A percentile compares a stretch with the other conserved stretches of the same genome.
phyloP scores from a whole-genome alignment of 2,329 filamentous ascomycete species.

The Lecanicillium sp. region DNA sequence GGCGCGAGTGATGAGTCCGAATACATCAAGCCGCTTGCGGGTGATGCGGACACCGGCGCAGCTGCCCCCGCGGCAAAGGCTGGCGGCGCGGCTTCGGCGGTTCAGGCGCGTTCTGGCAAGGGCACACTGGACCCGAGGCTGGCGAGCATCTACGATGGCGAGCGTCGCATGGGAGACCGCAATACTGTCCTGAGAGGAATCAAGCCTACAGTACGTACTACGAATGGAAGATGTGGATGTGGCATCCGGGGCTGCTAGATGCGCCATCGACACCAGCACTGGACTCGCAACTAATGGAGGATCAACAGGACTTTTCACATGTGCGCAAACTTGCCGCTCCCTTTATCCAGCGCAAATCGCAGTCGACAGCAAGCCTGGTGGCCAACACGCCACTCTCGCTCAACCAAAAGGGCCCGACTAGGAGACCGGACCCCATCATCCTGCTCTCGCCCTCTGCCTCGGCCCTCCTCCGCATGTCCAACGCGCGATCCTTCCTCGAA shows the following conservation, averaged over 20 bases:
- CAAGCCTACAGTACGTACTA: constrained; percentile 69
- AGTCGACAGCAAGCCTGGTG: constrained; percentile 33
- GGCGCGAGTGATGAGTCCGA: constrained; percentile 87
- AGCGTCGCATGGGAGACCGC: constrained; percentile 86
- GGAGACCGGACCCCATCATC: constrained; percentile 78
- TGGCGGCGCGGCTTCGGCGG: constrained; percentile 31
- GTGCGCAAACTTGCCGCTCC: constrained; percentile 78
- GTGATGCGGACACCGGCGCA: constrained; percentile 46
- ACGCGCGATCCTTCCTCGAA: constrained; percentile 91
- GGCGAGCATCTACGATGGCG: constrained; percentile 83
- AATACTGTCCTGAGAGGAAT: constrained; percentile 82
- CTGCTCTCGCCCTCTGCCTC: constrained; percentile 94
- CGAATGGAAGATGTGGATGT: background rate
- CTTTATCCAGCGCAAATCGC: constrained; percentile 62
- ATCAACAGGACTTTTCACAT: constrained; percentile 77
- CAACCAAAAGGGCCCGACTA: constrained; percentile 45
- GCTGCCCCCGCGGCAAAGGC: constrained; percentile 33
- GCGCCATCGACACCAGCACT: too few relatives aligned
- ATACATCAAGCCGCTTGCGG: constrained; percentile 79
- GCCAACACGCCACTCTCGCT: constrained; percentile 43
- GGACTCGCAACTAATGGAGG: constrained; percentile 14
- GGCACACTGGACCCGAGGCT: constrained; percentile 72
- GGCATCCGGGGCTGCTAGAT: too few relatives aligned
- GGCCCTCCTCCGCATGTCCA: constrained; percentile 88
- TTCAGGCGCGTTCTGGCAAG: constrained; percentile 50